phyloP scores from a whole-genome alignment of 345 rosid species.

The Limnanthes douglasii region DNA sequence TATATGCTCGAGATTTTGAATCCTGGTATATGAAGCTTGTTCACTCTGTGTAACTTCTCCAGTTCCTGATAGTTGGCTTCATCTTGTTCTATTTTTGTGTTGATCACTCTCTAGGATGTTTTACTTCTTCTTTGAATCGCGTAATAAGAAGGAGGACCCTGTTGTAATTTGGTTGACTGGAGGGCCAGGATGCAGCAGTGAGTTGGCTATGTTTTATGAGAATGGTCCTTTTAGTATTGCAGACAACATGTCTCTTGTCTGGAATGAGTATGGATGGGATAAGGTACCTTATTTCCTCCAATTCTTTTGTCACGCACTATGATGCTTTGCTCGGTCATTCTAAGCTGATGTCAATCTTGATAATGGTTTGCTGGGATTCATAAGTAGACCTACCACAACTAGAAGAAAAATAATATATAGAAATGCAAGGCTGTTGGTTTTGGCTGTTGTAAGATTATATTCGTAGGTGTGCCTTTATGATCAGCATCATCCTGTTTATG shows the following conservation, averaged over 20 bases:
- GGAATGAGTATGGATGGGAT: conserved; percentile 93
- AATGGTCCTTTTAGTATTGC: conserved; percentile 84
- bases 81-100: conserved; percentile 6
- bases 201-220: conserved; percentile 95
- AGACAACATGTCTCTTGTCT: conserved; percentile 71
- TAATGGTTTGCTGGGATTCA: too few relatives aligned
- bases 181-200: conserved; percentile 99
- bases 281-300: conserved; percentile 26
- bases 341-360: too few relatives aligned
- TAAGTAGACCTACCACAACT: too few relatives aligned
- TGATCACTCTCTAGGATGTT: conserved; percentile 47
- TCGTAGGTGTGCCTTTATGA: too few relatives aligned
- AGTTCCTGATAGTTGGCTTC: too few relatives aligned
- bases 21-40: too few relatives aligned
- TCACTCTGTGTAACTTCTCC: too few relatives aligned
- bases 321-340: neutral
- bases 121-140: conserved; percentile 98
- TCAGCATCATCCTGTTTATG: too few relatives aligned
- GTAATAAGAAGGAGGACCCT: conserved; percentile 60
- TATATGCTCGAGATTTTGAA: too few relatives aligned
- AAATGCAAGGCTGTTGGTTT: too few relatives aligned
- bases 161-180: conserved; percentile 98
- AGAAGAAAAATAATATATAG: too few relatives aligned
- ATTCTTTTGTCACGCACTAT: neutral
- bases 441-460: too few relatives aligned